Conservation (phyloP, 2,329 filamentous ascomycete species). For the Colletotrichum limetticola region DNA sequence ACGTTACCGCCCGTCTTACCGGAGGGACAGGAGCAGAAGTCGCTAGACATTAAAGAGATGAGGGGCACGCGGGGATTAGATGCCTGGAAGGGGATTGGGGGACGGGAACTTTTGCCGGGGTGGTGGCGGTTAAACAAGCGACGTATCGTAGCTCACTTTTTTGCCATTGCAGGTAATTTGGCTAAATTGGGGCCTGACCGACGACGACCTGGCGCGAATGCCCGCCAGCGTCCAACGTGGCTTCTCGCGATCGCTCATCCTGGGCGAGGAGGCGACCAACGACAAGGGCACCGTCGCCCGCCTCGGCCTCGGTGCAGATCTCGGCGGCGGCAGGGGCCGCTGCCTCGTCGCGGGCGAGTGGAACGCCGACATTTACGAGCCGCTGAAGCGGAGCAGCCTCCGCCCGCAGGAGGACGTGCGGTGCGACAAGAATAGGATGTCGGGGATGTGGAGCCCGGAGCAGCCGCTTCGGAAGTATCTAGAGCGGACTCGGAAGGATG, state of each 20-base stretch:
- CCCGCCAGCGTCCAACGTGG: slow-evolving; percentile 59
- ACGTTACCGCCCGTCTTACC: not conserved
- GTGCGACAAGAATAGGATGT: slow-evolving; percentile 68
- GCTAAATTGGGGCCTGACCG: slow-evolving; percentile 68
- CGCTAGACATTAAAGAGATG: not conserved
- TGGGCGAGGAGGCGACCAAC: slow-evolving; percentile 5
- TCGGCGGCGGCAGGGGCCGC: slow-evolving; percentile 54
- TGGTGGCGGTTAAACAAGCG: not conserved
- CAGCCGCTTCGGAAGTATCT: slow-evolving; percentile 56
- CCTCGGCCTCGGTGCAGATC: slow-evolving; percentile 57
- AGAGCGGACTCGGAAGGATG: not conserved
- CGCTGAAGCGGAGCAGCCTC: slow-evolving; percentile 49
- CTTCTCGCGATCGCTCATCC: slow-evolving; percentile 55
- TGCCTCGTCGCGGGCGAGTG: slow-evolving; percentile 64
- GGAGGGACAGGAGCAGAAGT: not conserved
- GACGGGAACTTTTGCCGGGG: not conserved
- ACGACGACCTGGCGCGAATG: slow-evolving; percentile 60
- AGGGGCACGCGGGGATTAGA: too few relatives aligned
- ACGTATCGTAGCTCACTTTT: slow-evolving; percentile 14
- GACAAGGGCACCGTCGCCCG: slow-evolving; percentile 28
- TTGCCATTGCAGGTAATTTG: slow-evolving; percentile 52
- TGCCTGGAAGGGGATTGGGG: not conserved
- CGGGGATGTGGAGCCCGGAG: slow-evolving; percentile 61
- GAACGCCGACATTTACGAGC: slow-evolving; percentile 64
- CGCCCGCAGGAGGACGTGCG: slow-evolving; percentile 55